A percentile compares a stretch with the other conserved stretches of the same genome.
Conservation (phyloP, 129 eudicot species). For the Pseudognaphalium luteoalbum region DNA sequence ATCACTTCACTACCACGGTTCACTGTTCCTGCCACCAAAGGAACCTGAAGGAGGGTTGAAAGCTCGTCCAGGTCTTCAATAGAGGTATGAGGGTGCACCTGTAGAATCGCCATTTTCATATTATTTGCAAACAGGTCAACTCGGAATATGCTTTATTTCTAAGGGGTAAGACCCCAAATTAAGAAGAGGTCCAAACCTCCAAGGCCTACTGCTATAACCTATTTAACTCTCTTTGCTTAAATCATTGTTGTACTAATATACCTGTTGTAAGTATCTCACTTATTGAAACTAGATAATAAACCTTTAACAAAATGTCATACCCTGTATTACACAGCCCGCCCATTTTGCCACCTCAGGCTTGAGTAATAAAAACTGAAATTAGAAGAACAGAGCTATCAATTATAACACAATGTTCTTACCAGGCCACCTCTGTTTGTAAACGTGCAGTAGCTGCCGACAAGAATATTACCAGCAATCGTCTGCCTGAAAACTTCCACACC, state of each 20-base stretch:
- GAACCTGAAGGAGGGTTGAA: constrained; percentile 83
- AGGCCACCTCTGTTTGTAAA: constrained; percentile 72
- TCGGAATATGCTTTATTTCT: not conserved
- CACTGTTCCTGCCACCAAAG: constrained; percentile 83
- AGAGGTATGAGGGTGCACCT: constrained; percentile 91
- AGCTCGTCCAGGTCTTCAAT: constrained; percentile 85
- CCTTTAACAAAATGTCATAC: not conserved
- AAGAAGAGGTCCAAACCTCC: too few species aligned
- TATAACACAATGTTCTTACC: constrained; percentile 40
- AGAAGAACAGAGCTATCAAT: not conserved
- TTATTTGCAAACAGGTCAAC: not conserved
- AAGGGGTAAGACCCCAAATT: not conserved
- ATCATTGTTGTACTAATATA: not conserved
- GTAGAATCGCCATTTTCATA: constrained; percentile 5
- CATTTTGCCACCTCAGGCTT: not conserved
- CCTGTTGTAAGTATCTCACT: too few species aligned
- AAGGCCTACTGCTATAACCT: not conserved
- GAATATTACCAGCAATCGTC: constrained; percentile 68
- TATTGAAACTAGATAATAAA: not conserved
- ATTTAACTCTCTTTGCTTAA: not conserved
- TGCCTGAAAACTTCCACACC: constrained; percentile 80
- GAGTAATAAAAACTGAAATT: not conserved
- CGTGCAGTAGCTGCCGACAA: constrained; percentile 74
- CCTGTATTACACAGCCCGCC: not conserved
- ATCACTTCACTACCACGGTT: constrained; percentile 87